Percentiles rank a stretch among this genome's conserved stretches.
Evolutionary conservation across 495 filamentous ascomycete genomes (phyloP).

Genomic region (Pyronema omphalodes): DNA sequence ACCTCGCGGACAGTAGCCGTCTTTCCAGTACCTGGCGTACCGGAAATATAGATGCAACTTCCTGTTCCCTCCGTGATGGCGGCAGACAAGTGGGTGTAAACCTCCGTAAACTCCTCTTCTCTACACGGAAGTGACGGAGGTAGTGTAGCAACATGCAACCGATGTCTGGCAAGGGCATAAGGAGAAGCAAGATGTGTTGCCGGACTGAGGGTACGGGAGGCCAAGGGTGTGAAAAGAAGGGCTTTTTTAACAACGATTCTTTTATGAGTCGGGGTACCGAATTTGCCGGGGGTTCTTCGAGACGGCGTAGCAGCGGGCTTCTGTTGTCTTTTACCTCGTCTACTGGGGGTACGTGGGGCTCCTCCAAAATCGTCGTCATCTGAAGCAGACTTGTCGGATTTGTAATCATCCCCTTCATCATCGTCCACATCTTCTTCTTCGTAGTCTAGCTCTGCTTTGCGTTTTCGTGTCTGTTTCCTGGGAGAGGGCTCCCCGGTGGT

Average conservation of each 20-base stretch:
- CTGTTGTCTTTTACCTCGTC: slow-evolving; percentile 22
- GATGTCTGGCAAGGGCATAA: slow-evolving; percentile 73
- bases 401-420: slow-evolving; percentile 9
- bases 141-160: slow-evolving; percentile 84
- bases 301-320: slow-evolving; percentile 34
- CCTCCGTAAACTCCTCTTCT: slow-evolving; percentile 73
- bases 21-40: slow-evolving; percentile 95
- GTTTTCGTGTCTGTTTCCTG: slow-evolving; percentile 11
- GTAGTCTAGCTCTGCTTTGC: slow-evolving; percentile 8
- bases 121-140: slow-evolving; percentile 79
- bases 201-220: slow-evolving; percentile 68
- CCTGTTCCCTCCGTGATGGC: slow-evolving; percentile 88
- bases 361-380: slow-evolving; percentile 29
- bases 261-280: slow-evolving; percentile 56
- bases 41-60: slow-evolving; percentile 97
- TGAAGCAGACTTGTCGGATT: too few species aligned
- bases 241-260: slow-evolving; percentile 74
- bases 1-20: slow-evolving; percentile 96
- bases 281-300: slow-evolving; percentile 34
- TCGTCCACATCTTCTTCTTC: slow-evolving; percentile 28
- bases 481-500: slow-evolving; percentile 27
- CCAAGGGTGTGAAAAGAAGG: slow-evolving; percentile 85
- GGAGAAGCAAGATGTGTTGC: slow-evolving; percentile 62
- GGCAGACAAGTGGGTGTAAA: slow-evolving; percentile 83
- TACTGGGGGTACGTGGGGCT: slow-evolving; percentile 27